phyloP scores from a whole-genome alignment of 2,329 filamentous ascomycete species.

The Knufia petricola region DNA sequence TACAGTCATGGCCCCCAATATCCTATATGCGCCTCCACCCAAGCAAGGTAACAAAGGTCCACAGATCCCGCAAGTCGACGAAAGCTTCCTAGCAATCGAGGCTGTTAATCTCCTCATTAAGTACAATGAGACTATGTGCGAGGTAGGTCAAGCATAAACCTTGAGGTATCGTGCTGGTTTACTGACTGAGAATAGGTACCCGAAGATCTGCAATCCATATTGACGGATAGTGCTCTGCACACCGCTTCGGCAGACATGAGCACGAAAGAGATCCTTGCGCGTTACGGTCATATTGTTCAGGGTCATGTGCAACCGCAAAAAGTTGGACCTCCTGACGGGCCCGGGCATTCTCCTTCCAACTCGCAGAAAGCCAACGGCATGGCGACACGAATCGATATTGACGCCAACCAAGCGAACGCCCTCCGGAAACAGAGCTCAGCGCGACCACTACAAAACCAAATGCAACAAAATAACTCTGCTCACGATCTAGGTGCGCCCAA shows the following conservation, averaged over 20 bases:
- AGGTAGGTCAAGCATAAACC: conserved; percentile 56
- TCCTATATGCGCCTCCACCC: conserved; percentile 58
- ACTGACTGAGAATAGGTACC: conserved; percentile 57
- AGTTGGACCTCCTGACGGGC: conserved; percentile 47
- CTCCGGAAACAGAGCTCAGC: conserved; percentile 80
- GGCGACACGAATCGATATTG: conserved; percentile 68
- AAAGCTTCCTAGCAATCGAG: conserved; percentile 87
- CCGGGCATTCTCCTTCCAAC: conserved; percentile 34
- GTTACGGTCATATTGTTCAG: conserved; percentile 74
- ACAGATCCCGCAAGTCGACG: conserved; percentile 64
- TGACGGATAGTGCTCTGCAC: conserved; percentile 75
- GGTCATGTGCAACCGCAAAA: conserved; percentile 45
- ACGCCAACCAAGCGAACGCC: conserved; percentile 59
- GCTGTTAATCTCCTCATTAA: conserved; percentile 85
- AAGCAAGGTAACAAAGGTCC: conserved; percentile 40
- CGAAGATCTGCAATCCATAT: conserved; percentile 75
- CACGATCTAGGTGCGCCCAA: conserved; percentile 15
- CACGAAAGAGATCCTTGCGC: conserved; percentile 91
- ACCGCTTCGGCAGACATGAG: conserved; percentile 77
- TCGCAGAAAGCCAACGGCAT: conserved; percentile 35
- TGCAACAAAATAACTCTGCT: conserved; percentile 24
- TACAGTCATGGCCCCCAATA: conserved; percentile 94
- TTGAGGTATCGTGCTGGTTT: conserved; percentile 9
- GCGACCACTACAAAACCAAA: conserved; percentile 52
- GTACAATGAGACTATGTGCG: conserved; percentile 91